phyloP scores from a whole-genome alignment of 2,329 filamentous ascomycete species.

The Sphaerulina populicola region DNA sequence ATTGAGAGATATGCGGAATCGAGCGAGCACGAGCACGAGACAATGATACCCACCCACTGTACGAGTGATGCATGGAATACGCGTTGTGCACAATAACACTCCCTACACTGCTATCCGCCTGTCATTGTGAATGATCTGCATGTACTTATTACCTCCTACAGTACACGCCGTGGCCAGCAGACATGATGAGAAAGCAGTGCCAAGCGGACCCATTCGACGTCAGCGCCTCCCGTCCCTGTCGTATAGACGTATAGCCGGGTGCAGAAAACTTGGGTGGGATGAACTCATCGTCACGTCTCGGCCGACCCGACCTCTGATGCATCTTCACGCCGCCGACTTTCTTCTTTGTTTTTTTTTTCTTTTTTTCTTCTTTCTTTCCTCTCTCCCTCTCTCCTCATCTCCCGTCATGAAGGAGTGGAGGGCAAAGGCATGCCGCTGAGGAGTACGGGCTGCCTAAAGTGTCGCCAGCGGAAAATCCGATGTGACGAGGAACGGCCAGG shows the following conservation, averaged over 20 bases:
- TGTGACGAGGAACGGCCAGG: conserved; percentile 26
- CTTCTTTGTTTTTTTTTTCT: too few species aligned
- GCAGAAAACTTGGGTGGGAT: neutral
- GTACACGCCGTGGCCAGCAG: neutral
- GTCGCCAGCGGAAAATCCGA: conserved; percentile 27
- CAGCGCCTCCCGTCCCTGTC: too few species aligned
- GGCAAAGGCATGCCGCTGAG: conserved; percentile 4
- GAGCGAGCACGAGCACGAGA: neutral
- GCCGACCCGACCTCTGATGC: neutral
- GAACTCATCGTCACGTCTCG: neutral
- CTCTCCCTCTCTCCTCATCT: too few species aligned
- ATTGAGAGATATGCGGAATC: conserved; percentile 3
- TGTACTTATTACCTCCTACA: too few species aligned
- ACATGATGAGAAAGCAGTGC: neutral
- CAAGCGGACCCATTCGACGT: neutral
- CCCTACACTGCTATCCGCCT: too few species aligned
- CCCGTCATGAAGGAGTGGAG: neutral
- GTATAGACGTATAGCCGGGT: too few species aligned
- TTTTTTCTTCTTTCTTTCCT: too few species aligned
- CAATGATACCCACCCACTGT: neutral
- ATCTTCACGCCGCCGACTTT: neutral
- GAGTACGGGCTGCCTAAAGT: conserved; percentile 27
- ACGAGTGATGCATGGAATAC: neutral
- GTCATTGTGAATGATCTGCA: too few species aligned
- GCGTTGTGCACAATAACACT: too few species aligned